Evolutionary conservation across 2,329 filamentous ascomycete species (phyloP).

Genomic region (Cordyceps pruinosa): DNA sequence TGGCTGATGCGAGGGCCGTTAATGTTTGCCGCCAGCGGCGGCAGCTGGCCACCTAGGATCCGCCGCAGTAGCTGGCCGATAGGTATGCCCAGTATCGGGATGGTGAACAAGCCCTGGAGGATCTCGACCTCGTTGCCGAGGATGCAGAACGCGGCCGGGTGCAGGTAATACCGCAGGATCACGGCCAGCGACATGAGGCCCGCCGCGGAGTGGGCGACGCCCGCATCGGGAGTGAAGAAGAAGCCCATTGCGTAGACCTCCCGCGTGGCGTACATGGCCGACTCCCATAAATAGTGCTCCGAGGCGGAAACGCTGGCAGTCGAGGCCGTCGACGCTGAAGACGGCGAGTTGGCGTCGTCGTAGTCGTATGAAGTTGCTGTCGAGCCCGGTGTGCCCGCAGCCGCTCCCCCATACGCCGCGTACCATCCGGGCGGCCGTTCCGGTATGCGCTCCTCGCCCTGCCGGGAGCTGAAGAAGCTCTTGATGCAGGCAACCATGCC

Average conservation of each 20-base stretch:
- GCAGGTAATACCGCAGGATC: constrained; percentile 7
- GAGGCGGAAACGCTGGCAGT: constrained; percentile 2
- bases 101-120: not conserved
- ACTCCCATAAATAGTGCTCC: constrained; percentile 10
- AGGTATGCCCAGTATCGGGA: constrained; percentile 1
- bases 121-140: constrained; percentile 4
- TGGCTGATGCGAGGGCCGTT: not conserved
- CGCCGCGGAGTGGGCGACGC: constrained; percentile 3
- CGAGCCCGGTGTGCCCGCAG: not conserved
- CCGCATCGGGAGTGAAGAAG: constrained; percentile 6
- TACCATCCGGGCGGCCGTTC: not conserved
- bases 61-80: constrained; percentile 5
- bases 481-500: constrained; percentile 8
- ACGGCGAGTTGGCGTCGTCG: not conserved
- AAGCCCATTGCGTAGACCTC: constrained; percentile 6
- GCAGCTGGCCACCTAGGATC: not conserved
- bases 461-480: constrained; percentile 7
- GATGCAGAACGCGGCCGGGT: constrained; percentile 6
- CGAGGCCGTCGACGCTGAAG: not conserved
- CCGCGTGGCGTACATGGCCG: constrained; percentile 7
- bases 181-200: constrained; percentile 10
- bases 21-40: not conserved
- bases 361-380: not conserved
- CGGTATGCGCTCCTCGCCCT: constrained; percentile 2
- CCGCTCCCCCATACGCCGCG: not conserved